Evolutionary conservation across 108 stramenopile genomes (phyloP).

Genomic region (Fragilaria crotonensis): DNA sequence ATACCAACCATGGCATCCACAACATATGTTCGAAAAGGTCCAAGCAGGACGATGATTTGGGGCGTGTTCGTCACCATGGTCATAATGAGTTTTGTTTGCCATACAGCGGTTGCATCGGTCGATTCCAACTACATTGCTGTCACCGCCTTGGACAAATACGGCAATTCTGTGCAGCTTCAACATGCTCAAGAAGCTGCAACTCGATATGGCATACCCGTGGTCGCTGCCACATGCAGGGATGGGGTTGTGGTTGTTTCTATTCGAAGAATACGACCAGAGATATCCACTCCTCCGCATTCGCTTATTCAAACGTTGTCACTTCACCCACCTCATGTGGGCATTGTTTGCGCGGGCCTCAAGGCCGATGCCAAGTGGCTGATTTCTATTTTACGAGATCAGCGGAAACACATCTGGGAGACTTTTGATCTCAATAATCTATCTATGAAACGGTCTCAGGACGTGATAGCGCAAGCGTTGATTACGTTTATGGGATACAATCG

Average conservation of each 20-base stretch:
- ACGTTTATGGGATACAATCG: conserved; percentile 12
- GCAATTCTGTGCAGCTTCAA: conserved; percentile 45
- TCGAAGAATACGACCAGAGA: background rate
- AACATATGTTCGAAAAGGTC: too few species aligned
- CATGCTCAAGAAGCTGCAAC: conserved; percentile 41
- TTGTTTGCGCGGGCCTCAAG: conserved; percentile 30
- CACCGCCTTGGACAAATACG: conserved; percentile 48
- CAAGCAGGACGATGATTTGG: too few species aligned
- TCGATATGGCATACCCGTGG: conserved; percentile 31
- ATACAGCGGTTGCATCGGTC: conserved; percentile 9
- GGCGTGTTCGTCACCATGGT: too few species aligned
- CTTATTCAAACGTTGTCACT: background rate
- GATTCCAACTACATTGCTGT: conserved; percentile 37
- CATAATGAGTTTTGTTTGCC: background rate
- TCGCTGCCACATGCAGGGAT: conserved; percentile 16
- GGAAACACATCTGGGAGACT: conserved; percentile 22
- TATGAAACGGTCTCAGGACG: conserved; percentile 1
- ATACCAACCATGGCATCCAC: too few species aligned
- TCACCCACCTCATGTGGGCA: background rate
- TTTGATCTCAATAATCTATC: conserved; percentile 12
- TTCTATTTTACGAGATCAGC: conserved; percentile 11
- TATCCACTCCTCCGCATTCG: background rate
- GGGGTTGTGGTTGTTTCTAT: background rate
- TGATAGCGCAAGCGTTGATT: conserved; percentile 19
- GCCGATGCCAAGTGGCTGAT: conserved; percentile 33